Evolutionary conservation across 108 stramenopile genomes (phyloP).

Genomic region (Thalassiosira profunda): DNA sequence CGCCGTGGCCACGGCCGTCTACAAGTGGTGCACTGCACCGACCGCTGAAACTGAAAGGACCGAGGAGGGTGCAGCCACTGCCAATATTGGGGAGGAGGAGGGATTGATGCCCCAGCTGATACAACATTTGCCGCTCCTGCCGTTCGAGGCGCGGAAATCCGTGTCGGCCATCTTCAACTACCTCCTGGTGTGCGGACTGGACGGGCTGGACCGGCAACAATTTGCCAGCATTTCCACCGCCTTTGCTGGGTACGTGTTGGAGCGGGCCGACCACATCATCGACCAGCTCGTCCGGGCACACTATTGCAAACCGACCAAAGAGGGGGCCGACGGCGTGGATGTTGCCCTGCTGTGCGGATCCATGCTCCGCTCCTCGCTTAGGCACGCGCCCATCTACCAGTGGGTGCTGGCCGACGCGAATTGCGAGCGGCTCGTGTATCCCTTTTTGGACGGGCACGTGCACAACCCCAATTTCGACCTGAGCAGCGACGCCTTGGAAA

Average conservation of each 20-base stretch:
- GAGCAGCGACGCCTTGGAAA: constrained; percentile 89
- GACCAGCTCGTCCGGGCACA: constrained; percentile 52
- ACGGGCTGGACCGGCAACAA: constrained; percentile 27
- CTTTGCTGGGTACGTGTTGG: constrained; percentile 48
- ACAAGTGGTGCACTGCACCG: constrained; percentile 38
- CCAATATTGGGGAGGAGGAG: background rate
- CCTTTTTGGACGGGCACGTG: constrained; percentile 78
- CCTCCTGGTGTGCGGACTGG: constrained; percentile 80
- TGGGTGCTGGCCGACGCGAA: constrained; percentile 38
- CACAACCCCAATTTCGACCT: constrained; percentile 91
- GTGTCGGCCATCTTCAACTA: constrained; percentile 82
- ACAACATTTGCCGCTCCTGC: constrained; percentile 50
- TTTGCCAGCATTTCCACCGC: constrained; percentile 43
- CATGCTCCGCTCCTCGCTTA: constrained; percentile 80
- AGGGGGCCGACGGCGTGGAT: constrained; percentile 41
- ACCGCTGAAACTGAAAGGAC: no score
- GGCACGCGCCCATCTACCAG: constrained; percentile 68
- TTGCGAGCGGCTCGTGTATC: constrained; percentile 59
- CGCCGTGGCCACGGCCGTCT: constrained; percentile 55
- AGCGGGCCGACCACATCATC: constrained; percentile 53
- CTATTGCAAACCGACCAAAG: constrained; percentile 28
- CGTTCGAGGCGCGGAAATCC: constrained; percentile 87
- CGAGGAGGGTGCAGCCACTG: background rate
- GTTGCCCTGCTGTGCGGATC: constrained; percentile 73
- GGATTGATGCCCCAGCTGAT: constrained; percentile 57